Evolutionary conservation across 495 filamentous ascomycete genomes (phyloP).

Genomic region (Penicillium soppii): DNA sequence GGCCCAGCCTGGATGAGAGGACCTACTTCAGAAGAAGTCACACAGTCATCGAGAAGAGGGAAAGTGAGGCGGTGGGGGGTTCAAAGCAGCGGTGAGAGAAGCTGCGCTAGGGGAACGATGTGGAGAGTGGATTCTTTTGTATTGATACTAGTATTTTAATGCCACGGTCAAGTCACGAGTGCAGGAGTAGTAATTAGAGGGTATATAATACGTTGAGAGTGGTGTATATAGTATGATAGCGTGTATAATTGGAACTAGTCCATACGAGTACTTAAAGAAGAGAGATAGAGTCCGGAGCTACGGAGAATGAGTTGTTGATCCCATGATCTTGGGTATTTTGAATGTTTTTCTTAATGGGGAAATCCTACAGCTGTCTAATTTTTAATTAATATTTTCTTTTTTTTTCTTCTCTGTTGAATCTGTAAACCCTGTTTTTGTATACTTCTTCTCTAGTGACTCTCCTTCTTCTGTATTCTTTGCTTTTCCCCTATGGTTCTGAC

Average conservation of each 20-base stretch:
- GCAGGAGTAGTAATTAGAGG: too few relatives aligned
- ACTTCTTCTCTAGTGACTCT: too few relatives aligned
- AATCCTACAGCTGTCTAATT: neutral
- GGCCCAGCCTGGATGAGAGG: conserved; percentile 30
- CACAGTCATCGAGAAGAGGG: conserved; percentile 24
- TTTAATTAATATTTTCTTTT: neutral
- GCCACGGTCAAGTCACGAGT: too few relatives aligned
- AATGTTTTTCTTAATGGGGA: neutral
- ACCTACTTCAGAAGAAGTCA: conserved; percentile 29
- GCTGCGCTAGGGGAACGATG: conserved; percentile 41
- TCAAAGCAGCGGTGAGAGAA: conserved; percentile 51
- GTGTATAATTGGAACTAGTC: neutral
- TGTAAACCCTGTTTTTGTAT: neutral
- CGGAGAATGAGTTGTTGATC: neutral
- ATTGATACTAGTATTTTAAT: neutral
- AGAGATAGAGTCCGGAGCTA: neutral
- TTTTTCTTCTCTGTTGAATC: neutral
- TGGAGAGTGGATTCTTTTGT: conserved; percentile 18
- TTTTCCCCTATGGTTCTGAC: neutral
- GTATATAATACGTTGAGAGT: too few relatives aligned
- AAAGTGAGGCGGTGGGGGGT: conserved; percentile 41
- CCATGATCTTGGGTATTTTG: conserved; percentile 4
- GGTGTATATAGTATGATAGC: too few relatives aligned
- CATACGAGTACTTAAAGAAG: neutral
- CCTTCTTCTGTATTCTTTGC: too few relatives aligned